phyloP scores from a whole-genome alignment of 768 basidiomycete genomes.

The Aureoboletus auriporus region DNA sequence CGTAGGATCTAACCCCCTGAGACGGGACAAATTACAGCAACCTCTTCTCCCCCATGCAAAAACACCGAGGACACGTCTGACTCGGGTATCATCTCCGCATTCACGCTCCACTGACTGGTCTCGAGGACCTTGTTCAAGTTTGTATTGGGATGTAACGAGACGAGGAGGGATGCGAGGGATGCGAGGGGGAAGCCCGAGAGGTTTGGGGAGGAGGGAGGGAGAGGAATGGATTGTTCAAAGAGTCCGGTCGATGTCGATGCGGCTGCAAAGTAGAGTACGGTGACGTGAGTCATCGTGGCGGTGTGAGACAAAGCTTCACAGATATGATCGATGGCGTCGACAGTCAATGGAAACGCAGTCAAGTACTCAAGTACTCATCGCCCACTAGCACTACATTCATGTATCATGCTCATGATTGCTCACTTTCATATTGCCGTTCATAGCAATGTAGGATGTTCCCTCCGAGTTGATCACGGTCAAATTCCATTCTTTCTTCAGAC shows the following conservation, averaged over 20 bases:
- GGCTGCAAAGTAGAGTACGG: constrained; percentile 52
- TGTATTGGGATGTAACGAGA: constrained; percentile 50
- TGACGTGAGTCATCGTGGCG: constrained; percentile 24
- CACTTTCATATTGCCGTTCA: too few relatives aligned
- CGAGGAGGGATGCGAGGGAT: constrained; percentile 47
- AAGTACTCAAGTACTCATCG: too few relatives aligned
- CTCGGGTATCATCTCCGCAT: constrained; percentile 75
- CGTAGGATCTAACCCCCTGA: constrained; percentile 55
- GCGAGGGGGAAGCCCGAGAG: constrained; percentile 42
- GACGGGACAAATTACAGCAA: constrained; percentile 78
- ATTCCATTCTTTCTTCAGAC: too few relatives aligned
- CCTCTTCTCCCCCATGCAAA: constrained; percentile 69
- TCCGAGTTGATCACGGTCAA: too few relatives aligned
- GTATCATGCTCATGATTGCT: too few relatives aligned
- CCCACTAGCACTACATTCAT: too few relatives aligned
- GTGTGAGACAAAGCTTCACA: too few relatives aligned
- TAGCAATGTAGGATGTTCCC: too few relatives aligned
- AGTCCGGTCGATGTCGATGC: constrained; percentile 69
- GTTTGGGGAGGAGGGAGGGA: constrained; percentile 31
- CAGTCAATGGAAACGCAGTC: too few relatives aligned
- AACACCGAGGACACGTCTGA: constrained; percentile 34
- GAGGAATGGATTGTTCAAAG: constrained; percentile 46
- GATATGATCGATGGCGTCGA: too few relatives aligned
- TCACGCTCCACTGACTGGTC: constrained; percentile 71
- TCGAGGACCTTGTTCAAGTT: constrained; percentile 51